Conservation (phyloP, 2,329 filamentous ascomycete species). For the Xylariaceae sp. region DNA sequence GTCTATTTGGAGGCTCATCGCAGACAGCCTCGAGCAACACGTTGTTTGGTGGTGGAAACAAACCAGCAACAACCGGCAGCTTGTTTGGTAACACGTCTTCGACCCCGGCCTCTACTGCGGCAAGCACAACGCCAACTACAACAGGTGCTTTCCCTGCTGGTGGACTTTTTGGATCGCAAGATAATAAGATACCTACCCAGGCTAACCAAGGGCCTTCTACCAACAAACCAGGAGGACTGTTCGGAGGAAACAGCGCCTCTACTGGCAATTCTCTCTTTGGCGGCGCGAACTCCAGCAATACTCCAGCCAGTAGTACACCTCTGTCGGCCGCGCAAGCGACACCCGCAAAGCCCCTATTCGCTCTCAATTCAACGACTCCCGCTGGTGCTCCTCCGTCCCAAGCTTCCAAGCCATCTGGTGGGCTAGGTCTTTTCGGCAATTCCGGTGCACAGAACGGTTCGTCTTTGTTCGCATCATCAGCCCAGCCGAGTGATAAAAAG, state of each 20-base stretch:
- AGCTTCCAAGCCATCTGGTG: constrained; percentile 38
- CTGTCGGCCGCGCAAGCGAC: constrained; percentile 42
- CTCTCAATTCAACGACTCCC: constrained; percentile 59
- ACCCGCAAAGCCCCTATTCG: constrained; percentile 55
- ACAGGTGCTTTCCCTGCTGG: constrained; percentile 29
- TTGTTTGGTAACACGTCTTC: constrained; percentile 43
- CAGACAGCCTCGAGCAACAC: constrained; percentile 28
- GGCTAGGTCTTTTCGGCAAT: constrained; percentile 36
- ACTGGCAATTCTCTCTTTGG: constrained; percentile 34
- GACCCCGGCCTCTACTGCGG: constrained; percentile 33
- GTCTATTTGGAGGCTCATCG: constrained; percentile 36
- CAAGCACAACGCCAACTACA: constrained; percentile 35
- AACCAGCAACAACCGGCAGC: constrained; percentile 34
- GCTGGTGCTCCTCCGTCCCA: constrained; percentile 59
- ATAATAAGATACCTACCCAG: constrained; percentile 31
- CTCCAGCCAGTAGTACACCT: constrained; percentile 29
- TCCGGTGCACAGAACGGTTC: constrained; percentile 28
- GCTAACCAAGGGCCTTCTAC: constrained; percentile 30
- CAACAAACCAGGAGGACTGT: constrained; percentile 32
- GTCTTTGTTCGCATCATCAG: constrained; percentile 46
- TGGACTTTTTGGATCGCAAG: constrained; percentile 38
- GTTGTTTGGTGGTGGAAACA: constrained; percentile 40
- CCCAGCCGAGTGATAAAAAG: constrained; percentile 45
- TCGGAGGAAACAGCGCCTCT: constrained; percentile 30
- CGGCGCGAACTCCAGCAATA: constrained; percentile 23